Base-by-base conservation (phyloP, 805 yeast species). In the Candida tammaniensis region DNA sequence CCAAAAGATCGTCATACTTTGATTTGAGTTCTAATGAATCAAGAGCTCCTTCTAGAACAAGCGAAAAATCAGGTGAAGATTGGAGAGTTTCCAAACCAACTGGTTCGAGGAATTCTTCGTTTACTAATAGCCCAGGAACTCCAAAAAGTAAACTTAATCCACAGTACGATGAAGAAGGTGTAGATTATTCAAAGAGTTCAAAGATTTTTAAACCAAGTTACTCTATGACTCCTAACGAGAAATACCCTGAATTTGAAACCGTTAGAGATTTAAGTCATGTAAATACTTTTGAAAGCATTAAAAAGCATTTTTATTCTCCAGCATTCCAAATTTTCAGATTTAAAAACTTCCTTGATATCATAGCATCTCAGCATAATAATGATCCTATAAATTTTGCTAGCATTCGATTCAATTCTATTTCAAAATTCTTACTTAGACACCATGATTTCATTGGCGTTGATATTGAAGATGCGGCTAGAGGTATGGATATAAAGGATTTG, bases 371-470 rank as follows among this genome's bases (percentile, higher is more conserved):
- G 27, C 69, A 57, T 26, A 40, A 41, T 9, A 51, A 52, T 28
- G 72, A 67, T 41, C 63, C 72, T 0, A 50, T 64, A 8, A 64
- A 56, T 33, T 65, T 65, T 47, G 64, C 69, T 6, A 52, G 46
- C 21, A 52, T 37, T 16, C 24, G 44, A 24, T 39, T 28, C 17
- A 42, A 34, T 21, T 48, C 52, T 1, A 44, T 43, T 5, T 27
- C 43, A 7, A 44, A 42, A 21, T 40, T 44, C 30, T 17, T 44
- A 9, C 5, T 37, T 11, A 39, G 48, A 11, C 44, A 44, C 24
- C 29, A 39, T 19, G 30, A 48, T 7, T 54, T 54, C 23, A 44
- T 47, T 4, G 42, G 46, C 1, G 36, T 49, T 14, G 45, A 47
- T 19, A 37, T 46, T 15, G 45, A 48, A 5, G 50, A 44, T 11